Evolutionary conservation across 2,329 filamentous ascomycete species (phyloP), one percentile per base, ranked within the genome.

Genomic region (Phyllosticta citriasiana): DNA sequence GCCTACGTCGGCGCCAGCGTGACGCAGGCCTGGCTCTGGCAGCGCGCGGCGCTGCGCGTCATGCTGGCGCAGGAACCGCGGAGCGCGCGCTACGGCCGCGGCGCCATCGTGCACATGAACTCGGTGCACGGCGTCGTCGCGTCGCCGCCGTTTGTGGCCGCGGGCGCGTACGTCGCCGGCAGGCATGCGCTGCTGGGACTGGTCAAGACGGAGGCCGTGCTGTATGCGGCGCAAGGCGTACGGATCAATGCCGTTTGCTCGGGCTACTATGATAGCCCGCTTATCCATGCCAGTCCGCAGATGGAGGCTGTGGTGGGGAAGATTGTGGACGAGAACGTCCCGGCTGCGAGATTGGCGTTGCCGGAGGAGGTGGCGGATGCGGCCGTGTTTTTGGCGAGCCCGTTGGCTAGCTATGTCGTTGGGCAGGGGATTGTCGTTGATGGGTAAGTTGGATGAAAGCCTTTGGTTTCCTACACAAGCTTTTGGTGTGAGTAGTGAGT

Each of bases 201-300:
- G 54, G 83, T 80, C 8, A 79, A 76, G 66, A 77, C 77, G 2
- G 82, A 85, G 64, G 82, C 79, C 1, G 76, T 78, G 56, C 74
- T 76, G 0, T 85, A 84, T 70, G 79, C 78, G 0, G 66, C 73
- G 3, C 67, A 74, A 56, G 78, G 77, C 3, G 83, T 85, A 61
- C 78, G 82, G 56, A 81, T 86, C 69, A 86, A 86, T 66, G 82
- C 81, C 2, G 79, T 85, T n/a, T 84, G 83, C 60, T 83, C 82
- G 0, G 74, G 77, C 9, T 81, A 78, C 64, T 73, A 80, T 35
- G 67, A 71, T 53, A 80, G 78, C 2, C 76, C 78, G 0, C 64
- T 80, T 2, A 19, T 60, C 53, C 35, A 27, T 10, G 9, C 27
- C 3, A 25, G 27, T 10, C 30, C 51, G 27, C 25, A 35, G 3